These are phyloP conservation scores for Auxenochlorella pyrenoidosa DNA, from an alignment of 139 green algal species.

Conservation along the genomic window DNA sequence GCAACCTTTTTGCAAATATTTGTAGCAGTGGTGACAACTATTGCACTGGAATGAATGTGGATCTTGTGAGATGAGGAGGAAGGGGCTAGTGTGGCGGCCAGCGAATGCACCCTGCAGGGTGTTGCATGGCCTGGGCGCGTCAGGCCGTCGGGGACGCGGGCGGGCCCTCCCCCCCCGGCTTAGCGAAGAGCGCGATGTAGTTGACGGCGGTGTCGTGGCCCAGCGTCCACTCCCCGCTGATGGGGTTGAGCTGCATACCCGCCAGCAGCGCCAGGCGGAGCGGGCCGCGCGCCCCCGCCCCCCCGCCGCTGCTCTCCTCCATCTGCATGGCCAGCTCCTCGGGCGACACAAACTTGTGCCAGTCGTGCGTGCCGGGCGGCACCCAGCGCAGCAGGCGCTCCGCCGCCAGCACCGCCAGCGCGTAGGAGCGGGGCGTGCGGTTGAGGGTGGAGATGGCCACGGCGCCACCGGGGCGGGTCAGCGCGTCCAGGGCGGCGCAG, in stretches of 20 bases:
- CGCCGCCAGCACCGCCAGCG: constrained; percentile 84
- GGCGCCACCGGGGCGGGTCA: constrained; percentile 46
- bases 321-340: constrained; percentile 76
- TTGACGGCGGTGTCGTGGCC: constrained; percentile 73
- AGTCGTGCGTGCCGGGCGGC: constrained; percentile 87
- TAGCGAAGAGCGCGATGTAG: constrained; percentile 77
- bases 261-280: constrained; percentile 56
- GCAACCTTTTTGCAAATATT: no score
- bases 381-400: constrained; percentile 82
- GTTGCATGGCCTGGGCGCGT: no score
- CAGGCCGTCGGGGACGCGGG: no score
- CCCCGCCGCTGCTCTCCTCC: not conserved
- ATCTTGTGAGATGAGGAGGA: no score
- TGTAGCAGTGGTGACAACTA: no score
- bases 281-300: not conserved
- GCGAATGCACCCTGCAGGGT: no score
- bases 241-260: constrained; percentile 71
- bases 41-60: no score
- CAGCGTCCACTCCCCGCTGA: constrained; percentile 61
- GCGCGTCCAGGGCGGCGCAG: constrained; percentile 36
- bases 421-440: constrained; percentile 81
- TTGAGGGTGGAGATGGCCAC: constrained; percentile 92
- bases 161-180: constrained; percentile 1
- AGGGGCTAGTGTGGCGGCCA: no score
- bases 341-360: constrained; percentile 92